Evolutionary conservation across 108 stramenopile species (phyloP).

Genomic region (Cyclotella sp.): DNA sequence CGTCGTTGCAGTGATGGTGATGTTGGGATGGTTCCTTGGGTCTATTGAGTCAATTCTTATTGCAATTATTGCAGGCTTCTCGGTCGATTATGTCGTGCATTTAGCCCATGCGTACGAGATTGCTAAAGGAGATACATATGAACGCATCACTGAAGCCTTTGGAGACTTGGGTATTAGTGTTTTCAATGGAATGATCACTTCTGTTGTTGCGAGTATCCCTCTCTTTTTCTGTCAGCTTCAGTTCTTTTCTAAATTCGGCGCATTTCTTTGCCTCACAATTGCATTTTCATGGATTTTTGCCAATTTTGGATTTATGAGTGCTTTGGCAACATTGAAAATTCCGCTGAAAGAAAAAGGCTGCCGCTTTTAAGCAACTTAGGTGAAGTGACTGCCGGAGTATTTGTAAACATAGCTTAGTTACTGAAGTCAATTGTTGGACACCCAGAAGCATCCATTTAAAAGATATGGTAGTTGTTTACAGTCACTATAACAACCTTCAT

Average conservation of each 20-base stretch:
- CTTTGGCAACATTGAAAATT: slow-evolving; percentile 56
- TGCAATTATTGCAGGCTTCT: slow-evolving; percentile 53
- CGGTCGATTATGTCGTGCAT: slow-evolving; percentile 62
- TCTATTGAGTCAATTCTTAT: slow-evolving; percentile 53
- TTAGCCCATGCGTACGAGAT: slow-evolving; percentile 57
- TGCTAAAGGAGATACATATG: slow-evolving; percentile 40
- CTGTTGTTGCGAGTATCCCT: slow-evolving; percentile 56
- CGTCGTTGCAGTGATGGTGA: slow-evolving; percentile 56
- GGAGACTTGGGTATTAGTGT: slow-evolving; percentile 65
- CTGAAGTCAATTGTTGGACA: no score
- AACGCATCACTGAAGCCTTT: slow-evolving; percentile 54
- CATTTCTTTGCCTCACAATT: slow-evolving; percentile 58
- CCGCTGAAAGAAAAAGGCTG: slow-evolving; percentile 31
- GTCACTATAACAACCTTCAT: no score
- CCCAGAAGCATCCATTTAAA: no score
- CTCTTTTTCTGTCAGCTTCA: slow-evolving; percentile 64
- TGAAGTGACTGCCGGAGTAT: neutral
- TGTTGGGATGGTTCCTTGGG: slow-evolving; percentile 59
- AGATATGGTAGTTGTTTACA: no score
- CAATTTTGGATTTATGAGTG: slow-evolving; percentile 62
- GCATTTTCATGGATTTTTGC: slow-evolving; percentile 60
- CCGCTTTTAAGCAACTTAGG: neutral
- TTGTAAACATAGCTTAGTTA: no score
- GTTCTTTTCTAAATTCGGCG: slow-evolving; percentile 68
- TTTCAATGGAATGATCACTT: slow-evolving; percentile 66